Conservation (phyloP, 345 rosid species). For the Isatis tinctoria region DNA sequence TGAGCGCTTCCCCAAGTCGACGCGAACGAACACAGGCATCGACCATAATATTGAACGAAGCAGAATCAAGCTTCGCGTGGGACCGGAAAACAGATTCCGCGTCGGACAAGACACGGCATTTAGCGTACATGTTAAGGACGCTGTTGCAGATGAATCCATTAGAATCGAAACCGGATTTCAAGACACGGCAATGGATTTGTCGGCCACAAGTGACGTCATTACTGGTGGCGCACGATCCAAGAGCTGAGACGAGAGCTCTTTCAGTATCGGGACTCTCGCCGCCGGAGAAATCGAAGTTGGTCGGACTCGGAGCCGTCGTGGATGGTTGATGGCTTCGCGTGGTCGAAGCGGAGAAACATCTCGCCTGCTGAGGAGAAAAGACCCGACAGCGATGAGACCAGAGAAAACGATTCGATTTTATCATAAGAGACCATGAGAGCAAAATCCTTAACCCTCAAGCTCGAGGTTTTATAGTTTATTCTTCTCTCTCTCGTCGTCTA, state of each 20-base stretch:
- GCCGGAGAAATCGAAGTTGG: slow-evolving; percentile 18
- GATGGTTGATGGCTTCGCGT: not conserved
- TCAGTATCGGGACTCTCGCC: slow-evolving; percentile 25
- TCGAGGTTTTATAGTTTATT: not conserved
- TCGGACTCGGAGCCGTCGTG: not conserved
- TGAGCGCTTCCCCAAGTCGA: slow-evolving; percentile 45
- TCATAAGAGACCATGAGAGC: slow-evolving; percentile 42
- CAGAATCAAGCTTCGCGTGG: slow-evolving; percentile 36
- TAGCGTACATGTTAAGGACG: slow-evolving; percentile 69
- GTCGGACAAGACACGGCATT: slow-evolving; percentile 49
- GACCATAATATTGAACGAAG: slow-evolving; percentile 67
- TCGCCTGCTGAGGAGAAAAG: slow-evolving; percentile 20
- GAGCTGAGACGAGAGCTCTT: slow-evolving; percentile 49
- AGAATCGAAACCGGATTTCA: slow-evolving; percentile 55
- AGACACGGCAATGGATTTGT: slow-evolving; percentile 46
- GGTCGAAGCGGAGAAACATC: slow-evolving; percentile 37
- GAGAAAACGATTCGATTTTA: slow-evolving; percentile 35
- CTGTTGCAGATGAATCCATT: slow-evolving; percentile 65
- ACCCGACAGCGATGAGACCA: slow-evolving; percentile 9
- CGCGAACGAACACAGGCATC: slow-evolving; percentile 49
- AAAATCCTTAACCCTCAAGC: not conserved
- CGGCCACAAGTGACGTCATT: slow-evolving; percentile 41
- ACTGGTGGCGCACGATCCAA: slow-evolving; percentile 46
- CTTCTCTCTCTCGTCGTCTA: not conserved
- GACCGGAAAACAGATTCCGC: slow-evolving; percentile 47